Base-by-base conservation (phyloP, 2,329 filamentous ascomycete genomes). In the Ophiosphaerella korrae region DNA sequence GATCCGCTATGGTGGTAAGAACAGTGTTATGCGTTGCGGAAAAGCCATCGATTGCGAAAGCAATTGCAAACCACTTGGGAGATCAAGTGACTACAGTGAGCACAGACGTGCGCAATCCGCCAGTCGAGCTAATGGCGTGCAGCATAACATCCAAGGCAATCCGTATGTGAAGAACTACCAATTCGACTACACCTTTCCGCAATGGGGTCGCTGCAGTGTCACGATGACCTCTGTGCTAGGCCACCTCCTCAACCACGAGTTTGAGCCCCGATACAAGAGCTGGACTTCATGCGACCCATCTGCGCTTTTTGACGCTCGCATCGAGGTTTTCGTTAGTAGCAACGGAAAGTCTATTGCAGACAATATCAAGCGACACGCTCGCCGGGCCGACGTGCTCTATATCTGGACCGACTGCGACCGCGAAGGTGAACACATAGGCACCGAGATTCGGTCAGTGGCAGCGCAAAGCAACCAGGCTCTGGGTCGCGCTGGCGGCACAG, bases 351-450 rank as follows among this genome's bases (percentile, higher is more conserved):
- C 82, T 1, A 88, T 99, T 55, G 92, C 92, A 8, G 82, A 86
- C 29, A 99, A 99, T 68, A 94, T 99, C 65, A 84, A 88, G 62
- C 78, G 82, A 1, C 88, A 96, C 72, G 93, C 94, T 14, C 82
- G 82, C 53, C 82, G 83, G 68, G 82, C 86, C n/a, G 83, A 81
- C 48, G 84, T 87, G 11, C 80, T 99, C 29, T 93, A 95, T 73
- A 97, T 99, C 63, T 99, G 94, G 94, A 99, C 94, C 0, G 94
- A 99, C 80, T 97, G 94, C 74, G 94, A 99, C 79, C 86, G 92
- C 48, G 94, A 99, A 80, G 94, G 94, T 32, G 94, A 99, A 73
- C 89, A 97, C 69, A 99, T 99, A 60, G 94, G 94, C 7, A 83
- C 88, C 35, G 93, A 99, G 73, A 93, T 99, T 54, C 87, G 91